Evolutionary conservation across 139 green algal species (phyloP).

Genomic region (Tetradesmus obliquus): DNA sequence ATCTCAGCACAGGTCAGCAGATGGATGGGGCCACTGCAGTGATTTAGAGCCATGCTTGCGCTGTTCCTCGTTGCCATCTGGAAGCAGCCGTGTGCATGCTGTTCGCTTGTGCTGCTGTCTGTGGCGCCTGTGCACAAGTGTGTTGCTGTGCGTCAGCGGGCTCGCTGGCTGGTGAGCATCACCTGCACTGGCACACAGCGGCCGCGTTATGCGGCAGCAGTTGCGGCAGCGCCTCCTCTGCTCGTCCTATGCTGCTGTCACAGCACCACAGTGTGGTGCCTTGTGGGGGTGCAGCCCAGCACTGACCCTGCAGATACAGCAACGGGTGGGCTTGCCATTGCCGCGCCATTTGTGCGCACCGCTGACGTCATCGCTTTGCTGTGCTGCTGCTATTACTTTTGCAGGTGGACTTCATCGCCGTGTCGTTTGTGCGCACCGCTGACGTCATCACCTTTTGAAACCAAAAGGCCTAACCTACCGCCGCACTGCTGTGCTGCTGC

Average conservation of each 20-base stretch:
- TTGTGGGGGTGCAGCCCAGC: too few species aligned
- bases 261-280: too few species aligned
- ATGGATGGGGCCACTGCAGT: not conserved
- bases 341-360: slow-evolving; percentile 81
- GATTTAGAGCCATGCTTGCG: not conserved
- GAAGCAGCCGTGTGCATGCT: too few species aligned
- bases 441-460: slow-evolving; percentile 70
- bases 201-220: too few species aligned
- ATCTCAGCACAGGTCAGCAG: slow-evolving; percentile 20
- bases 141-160: too few species aligned
- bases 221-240: too few species aligned
- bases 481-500: not conserved
- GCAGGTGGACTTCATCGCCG: slow-evolving; percentile 76
- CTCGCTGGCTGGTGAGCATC: too few species aligned
- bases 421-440: slow-evolving; percentile 86
- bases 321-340: slow-evolving; percentile 71
- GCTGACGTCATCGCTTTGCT: slow-evolving; percentile 71
- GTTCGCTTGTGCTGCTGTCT: too few species aligned
- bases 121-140: too few species aligned
- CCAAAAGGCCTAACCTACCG: slow-evolving; percentile 48
- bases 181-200: too few species aligned
- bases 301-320: too few species aligned
- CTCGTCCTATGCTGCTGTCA: too few species aligned
- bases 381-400: slow-evolving; percentile 42
- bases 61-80: not conserved